These are phyloP conservation scores for Xylariales sp. DNA, from an alignment of 2,329 filamentous ascomycete genomes.

Conservation along the genomic window DNA sequence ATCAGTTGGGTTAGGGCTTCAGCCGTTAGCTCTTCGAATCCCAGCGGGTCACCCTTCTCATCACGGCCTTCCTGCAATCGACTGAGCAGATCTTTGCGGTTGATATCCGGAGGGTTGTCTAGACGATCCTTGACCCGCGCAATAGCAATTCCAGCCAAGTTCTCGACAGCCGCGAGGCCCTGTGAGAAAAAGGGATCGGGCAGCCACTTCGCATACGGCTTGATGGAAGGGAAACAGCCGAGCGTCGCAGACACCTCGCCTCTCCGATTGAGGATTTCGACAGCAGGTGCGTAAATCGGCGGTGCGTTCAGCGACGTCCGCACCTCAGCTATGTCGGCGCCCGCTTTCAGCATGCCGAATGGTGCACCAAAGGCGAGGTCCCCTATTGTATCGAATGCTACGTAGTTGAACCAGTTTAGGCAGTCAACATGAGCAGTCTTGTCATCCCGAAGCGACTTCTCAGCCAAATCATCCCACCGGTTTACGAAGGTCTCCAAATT, in stretches of 20 bases:
- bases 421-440: conserved; percentile 75
- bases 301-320: conserved; percentile 68
- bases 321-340: conserved; percentile 81
- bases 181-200: conserved; percentile 85
- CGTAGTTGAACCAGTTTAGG: conserved; percentile 82
- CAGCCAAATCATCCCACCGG: conserved; percentile 75
- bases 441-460: conserved; percentile 56
- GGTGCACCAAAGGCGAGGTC: conserved; percentile 78
- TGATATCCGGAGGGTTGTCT: conserved; percentile 72
- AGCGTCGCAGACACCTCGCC: conserved; percentile 87
- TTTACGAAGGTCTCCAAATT: conserved; percentile 80
- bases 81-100: conserved; percentile 82
- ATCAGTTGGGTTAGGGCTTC: conserved; percentile 92
- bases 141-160: conserved; percentile 88
- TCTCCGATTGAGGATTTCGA: conserved; percentile 88
- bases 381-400: conserved; percentile 66
- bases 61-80: conserved; percentile 88
- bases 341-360: conserved; percentile 84
- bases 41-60: conserved; percentile 79
- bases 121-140: conserved; percentile 81
- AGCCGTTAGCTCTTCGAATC: conserved; percentile 83
- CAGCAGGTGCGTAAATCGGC: conserved; percentile 78
- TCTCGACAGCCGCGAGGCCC: conserved; percentile 79
- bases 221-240: conserved; percentile 78
- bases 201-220: conserved; percentile 82